These are phyloP conservation scores for Butyriboletus loyo DNA, from an alignment of 768 basidiomycete genomes.

Conservation along the genomic window DNA sequence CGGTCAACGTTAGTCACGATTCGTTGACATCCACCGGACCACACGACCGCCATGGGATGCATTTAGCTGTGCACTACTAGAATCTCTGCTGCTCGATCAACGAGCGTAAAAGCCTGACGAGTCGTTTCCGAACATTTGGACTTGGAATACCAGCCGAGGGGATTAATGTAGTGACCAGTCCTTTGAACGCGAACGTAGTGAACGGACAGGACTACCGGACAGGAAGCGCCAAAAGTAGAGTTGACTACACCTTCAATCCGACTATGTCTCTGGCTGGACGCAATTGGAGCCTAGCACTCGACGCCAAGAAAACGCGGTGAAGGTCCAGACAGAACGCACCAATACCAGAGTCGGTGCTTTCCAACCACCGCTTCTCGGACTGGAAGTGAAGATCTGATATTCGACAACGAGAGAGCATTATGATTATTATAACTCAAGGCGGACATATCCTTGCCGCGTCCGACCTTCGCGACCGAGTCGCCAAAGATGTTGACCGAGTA, in stretches of 20 bases:
- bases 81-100: slow-evolving; percentile 1
- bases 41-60: not conserved
- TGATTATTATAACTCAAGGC: no score
- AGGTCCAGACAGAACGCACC: no score
- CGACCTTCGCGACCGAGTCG: no score
- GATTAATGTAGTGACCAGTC: not conserved
- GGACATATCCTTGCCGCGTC: not conserved
- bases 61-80: not conserved
- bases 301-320: slow-evolving; percentile 10
- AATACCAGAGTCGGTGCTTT: no score
- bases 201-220: slow-evolving; percentile 5
- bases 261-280: slow-evolving; percentile 14
- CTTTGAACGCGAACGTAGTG: not conserved
- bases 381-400: no score
- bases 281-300: slow-evolving; percentile 9
- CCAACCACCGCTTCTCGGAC: no score
- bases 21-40: no score
- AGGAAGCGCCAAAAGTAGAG: slow-evolving; percentile 15
- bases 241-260: slow-evolving; percentile 19
- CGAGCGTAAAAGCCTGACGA: not conserved
- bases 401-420: no score
- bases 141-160: slow-evolving; percentile 4
- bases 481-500: no score
- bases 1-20: no score
- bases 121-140: no score